Conservation (phyloP, 768 basidiomycete species). For the Dioszegia hungarica region DNA sequence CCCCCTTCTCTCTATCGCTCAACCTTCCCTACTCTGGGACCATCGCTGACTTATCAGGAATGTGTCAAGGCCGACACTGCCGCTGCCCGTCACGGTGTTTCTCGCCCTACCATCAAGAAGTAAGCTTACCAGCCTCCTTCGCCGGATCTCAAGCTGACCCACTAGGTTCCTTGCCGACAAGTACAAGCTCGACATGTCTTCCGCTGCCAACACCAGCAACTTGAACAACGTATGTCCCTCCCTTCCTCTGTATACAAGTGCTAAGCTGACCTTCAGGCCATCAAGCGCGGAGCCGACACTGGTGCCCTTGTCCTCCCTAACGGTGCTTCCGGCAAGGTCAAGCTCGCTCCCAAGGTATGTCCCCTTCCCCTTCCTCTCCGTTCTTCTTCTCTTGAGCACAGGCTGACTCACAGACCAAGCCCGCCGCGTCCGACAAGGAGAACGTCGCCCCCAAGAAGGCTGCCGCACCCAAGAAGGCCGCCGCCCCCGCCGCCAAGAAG, state of each 20-base stretch:
- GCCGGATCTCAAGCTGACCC: neutral
- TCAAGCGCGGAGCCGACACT: conserved; percentile 75
- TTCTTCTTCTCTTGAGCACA: neutral
- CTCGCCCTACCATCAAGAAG: conserved; percentile 75
- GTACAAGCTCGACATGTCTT: conserved; percentile 74
- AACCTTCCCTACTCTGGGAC: no score
- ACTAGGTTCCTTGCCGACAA: conserved; percentile 72
- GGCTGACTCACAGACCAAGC: conserved; percentile 14
- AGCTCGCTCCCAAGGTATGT: conserved; percentile 44
- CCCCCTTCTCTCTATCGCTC: conserved; percentile 2
- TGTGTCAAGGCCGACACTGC: conserved; percentile 65
- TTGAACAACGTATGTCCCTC: conserved; percentile 55
- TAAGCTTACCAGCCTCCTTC: conserved; percentile 48
- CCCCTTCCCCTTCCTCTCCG: neutral
- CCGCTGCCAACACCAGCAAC: conserved; percentile 68
- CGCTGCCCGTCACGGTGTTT: conserved; percentile 67
- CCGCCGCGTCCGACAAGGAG: conserved; percentile 48
- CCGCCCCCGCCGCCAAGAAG: conserved; percentile 32
- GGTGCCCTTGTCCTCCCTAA: conserved; percentile 81
- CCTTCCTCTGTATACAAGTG: no score
- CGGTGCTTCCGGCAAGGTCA: conserved; percentile 56
- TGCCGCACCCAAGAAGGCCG: conserved; percentile 44
- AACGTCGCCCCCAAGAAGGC: conserved; percentile 50
- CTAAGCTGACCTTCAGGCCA: conserved; percentile 52
- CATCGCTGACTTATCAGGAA: conserved; percentile 55